Evolutionary conservation across 148 eudicot species (phyloP), one percentile per base, ranked within the genome.

Genomic region (Limonium bicolor): DNA sequence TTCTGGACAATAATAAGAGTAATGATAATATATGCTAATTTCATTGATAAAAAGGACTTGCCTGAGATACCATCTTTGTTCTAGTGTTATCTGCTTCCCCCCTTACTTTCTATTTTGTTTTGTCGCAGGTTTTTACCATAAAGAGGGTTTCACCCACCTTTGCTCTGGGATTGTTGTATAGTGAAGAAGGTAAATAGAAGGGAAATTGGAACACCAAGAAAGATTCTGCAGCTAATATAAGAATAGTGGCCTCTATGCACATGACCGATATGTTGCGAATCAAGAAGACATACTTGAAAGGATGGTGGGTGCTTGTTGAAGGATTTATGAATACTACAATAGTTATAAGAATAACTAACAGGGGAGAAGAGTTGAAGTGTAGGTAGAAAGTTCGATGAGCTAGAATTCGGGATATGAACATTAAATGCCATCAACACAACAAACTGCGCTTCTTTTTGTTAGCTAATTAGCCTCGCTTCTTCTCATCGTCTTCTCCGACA

Each of bases 21-120:
- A 35, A 1, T 13, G 12, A 2, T 4, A 35, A 12, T 0, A 35
- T 8, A 4, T 4, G 7, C 0, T 5, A 4, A 22, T 0, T 12
- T 24, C n/a, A n/a, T n/a, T n/a, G n/a, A n/a, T n/a, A n/a, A n/a
- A n/a, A n/a, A n/a, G n/a, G n/a, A 43, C 48, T 13, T 43, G 27
- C 48, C 9, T 24, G 48, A 43, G 31, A 43, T 7, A 43, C 48
- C 48, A 43, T 43, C n/a, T n/a, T n/a, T n/a, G n/a, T 43, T n/a
- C 27, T 6, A 39, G 23, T 10, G 22, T 37, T 0, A 2, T 17
- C 10, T 37, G 17, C 7, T 3, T 36, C 1, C 1, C 9, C 20
- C 6, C 9, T 15, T 15, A n/a, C n/a, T n/a, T n/a, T n/a, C n/a
- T n/a, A n/a, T n/a, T n/a, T n/a, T n/a, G n/a, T n/a, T n/a, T n/a